Conservation (phyloP, 305 asterid species). For the Solanum hybrid region DNA sequence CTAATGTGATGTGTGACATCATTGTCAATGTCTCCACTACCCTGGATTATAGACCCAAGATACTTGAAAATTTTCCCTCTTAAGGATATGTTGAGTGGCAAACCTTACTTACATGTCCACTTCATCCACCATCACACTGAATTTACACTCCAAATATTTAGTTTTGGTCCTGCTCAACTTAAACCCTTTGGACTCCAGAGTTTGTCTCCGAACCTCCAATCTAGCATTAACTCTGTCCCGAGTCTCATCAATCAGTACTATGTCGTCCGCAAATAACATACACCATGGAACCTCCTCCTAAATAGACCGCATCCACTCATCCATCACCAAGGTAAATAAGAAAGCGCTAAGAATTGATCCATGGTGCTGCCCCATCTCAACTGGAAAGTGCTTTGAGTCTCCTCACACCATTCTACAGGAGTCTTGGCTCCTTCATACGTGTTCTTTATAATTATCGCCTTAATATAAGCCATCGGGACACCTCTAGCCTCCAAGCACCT, state of each 20-base stretch:
- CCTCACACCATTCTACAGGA: background rate
- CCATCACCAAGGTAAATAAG: background rate
- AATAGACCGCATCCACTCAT: background rate
- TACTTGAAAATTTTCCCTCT: background rate
- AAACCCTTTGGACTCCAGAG: background rate
- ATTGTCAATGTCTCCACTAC: background rate
- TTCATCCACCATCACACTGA: background rate
- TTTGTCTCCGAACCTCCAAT: background rate
- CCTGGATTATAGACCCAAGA: background rate
- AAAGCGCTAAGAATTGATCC: background rate
- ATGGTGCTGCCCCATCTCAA: background rate
- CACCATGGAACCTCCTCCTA: background rate
- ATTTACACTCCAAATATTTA: background rate
- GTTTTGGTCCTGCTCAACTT: background rate
- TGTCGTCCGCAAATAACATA: background rate
- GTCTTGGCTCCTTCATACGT: background rate
- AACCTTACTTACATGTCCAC: background rate
- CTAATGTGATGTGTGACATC: background rate
- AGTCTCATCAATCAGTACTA: background rate
- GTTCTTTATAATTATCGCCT: background rate
- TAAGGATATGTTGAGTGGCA: background rate
- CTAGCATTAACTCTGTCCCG: background rate
- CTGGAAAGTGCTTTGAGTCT: background rate
- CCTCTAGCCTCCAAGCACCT: background rate
- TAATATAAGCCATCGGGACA: background rate